Evolutionary conservation across 345 rosid species (phyloP).

Genomic region (Camelina neglecta): DNA sequence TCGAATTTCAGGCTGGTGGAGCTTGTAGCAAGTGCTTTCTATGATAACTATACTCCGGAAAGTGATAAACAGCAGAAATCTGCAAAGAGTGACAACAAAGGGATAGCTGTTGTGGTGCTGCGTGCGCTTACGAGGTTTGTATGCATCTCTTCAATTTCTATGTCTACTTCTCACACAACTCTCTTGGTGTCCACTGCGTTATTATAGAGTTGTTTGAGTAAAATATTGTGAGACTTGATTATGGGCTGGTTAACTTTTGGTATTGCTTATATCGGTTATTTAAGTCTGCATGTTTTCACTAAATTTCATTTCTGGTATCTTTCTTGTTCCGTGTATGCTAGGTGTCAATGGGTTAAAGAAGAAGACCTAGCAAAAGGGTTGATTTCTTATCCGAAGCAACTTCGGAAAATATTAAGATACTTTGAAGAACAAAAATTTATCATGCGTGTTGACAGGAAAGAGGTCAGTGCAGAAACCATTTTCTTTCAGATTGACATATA

Average conservation of each 20-base stretch:
- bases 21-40: slow-evolving; percentile 75
- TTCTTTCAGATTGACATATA: slow-evolving; percentile 1
- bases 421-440: slow-evolving; percentile 82
- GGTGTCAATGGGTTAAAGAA: slow-evolving; percentile 93
- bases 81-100: slow-evolving; percentile 66
- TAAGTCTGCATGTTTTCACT: background rate
- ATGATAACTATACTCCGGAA: slow-evolving; percentile 67
- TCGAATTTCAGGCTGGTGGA: slow-evolving; percentile 62
- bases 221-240: slow-evolving; percentile 4
- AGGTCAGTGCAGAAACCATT: slow-evolving; percentile 52
- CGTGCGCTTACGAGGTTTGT: slow-evolving; percentile 72
- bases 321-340: slow-evolving; percentile 34
- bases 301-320: background rate
- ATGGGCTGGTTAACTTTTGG: background rate
- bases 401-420: slow-evolving; percentile 62
- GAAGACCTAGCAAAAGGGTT: slow-evolving; percentile 81
- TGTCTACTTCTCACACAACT: too few species aligned
- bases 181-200: too few species aligned
- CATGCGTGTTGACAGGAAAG: slow-evolving; percentile 75
- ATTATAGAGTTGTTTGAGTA: too few species aligned
- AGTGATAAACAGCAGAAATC: slow-evolving; percentile 63
- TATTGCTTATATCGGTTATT: background rate
- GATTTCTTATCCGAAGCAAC: slow-evolving; percentile 54
- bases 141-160: too few species aligned
- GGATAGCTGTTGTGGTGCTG: slow-evolving; percentile 77